Evolutionary conservation across 2,329 filamentous ascomycete genomes (phyloP), one percentile per base, ranked within the genome.

Genomic region (Arthrobotrys musiformis): DNA sequence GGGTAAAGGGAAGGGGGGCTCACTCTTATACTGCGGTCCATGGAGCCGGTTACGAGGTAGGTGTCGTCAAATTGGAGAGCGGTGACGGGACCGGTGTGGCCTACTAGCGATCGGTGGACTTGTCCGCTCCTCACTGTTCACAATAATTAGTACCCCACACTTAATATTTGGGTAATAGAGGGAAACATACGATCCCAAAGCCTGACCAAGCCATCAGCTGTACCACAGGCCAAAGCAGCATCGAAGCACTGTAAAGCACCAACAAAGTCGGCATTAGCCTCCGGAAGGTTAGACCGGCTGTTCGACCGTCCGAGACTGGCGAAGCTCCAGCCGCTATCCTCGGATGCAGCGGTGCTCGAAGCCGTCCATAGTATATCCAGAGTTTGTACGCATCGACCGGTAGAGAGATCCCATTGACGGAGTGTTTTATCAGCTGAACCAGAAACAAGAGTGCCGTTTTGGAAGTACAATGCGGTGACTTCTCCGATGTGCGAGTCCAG

Each of bases 321-420:
- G 7, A 74, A 40, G 19, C 70, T 74, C 94, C 94, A 98, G 76
- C 85, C 84, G 60, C 85, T 86, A 66, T 90, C 89, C 54, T 86
- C 87, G 1, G 88, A 87, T 61, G 87, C 87, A 4, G 89, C 90
- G 42, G 90, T 89, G 8, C 90, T 92, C 11, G 93, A 93, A 3
- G 95, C 94, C 8, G 95, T 95, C 95, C 95, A 99, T 83, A 99
- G 92, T 5, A 99, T 94, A 84, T 99, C 95, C 58, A 99, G 86
- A 1, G 95, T 99, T 84, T 99, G 95, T 66, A 99, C 92, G 83
- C 95, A 98, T 58, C 95, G 91, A n/a, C 95, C 95, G 83, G 94
- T 97, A 81, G 94, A 92, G 60, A 99, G 87, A 85, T 99, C 95
- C 95, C 95, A 99, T 83, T 99, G 95, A 50, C 95, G 90, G 68